phyloP scores from a whole-genome alignment of 331 rosid genomes.

The Erythrophleum ivorense region DNA sequence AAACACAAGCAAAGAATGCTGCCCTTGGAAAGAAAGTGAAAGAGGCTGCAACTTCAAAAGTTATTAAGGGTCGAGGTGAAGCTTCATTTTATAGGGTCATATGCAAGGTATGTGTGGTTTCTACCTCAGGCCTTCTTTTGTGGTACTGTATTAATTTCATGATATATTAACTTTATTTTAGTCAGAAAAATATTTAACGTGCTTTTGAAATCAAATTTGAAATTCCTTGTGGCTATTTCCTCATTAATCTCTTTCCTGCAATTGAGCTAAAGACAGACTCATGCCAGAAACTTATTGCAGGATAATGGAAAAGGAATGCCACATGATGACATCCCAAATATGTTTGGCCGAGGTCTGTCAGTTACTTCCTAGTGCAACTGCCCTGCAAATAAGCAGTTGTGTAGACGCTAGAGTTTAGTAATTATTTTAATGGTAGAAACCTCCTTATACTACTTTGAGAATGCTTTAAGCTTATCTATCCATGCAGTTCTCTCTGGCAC shows the following conservation, averaged over 20 bases:
- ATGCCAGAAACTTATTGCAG: conserved; percentile 53
- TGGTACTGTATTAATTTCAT: conserved; percentile 13
- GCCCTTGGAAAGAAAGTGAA: conserved; percentile 78
- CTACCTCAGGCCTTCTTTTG: conserved; percentile 43
- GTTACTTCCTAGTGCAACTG: conserved; percentile 41
- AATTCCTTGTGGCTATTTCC: neutral
- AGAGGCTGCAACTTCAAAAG: conserved; percentile 70
- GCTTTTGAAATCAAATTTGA: conserved; percentile 36
- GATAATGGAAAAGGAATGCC: conserved; percentile 99
- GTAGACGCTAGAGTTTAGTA: conserved; percentile 3
- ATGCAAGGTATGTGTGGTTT: conserved; percentile 73
- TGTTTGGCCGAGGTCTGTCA: conserved; percentile 94
- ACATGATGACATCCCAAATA: conserved; percentile 96
- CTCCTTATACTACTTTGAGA: neutral
- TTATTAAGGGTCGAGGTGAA: conserved; percentile 82
- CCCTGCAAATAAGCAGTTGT: conserved; percentile 28
- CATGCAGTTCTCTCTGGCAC: conserved; percentile 93
- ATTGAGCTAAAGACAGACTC: conserved; percentile 31
- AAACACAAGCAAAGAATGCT: conserved; percentile 80
- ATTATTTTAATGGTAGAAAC: conserved; percentile 25
- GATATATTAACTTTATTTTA: conserved; percentile 23
- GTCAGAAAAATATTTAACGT: conserved; percentile 2
- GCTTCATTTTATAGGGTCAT: conserved; percentile 94
- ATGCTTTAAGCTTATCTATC: conserved; percentile 38
- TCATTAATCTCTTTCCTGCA: conserved; percentile 23